Evolutionary conservation across 805 yeast species (phyloP), one percentile per base, ranked within the genome.

Genomic region (Suhomyces sp.): DNA sequence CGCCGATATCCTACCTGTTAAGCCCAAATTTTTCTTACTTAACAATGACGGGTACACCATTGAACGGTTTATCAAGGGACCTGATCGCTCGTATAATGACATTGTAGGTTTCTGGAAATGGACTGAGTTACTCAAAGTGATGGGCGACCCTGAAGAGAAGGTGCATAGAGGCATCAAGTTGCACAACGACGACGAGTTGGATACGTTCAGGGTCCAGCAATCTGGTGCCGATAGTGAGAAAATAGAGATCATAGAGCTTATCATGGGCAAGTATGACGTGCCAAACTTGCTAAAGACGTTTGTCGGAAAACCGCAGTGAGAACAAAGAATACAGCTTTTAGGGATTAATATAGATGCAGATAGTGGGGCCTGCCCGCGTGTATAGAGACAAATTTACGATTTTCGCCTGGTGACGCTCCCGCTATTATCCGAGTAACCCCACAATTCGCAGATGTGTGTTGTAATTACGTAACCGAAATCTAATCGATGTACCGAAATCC

Each of bases 1-100:
- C 55, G 73, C 76, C 17, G 37, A 25, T 4, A 19, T 33, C 22
- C 37, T 52, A 17, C 39, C 19, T 12, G 75, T 86, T 41, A 80
- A 80, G 35, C 89, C 96, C 20, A 81, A 86, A 41, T 78, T 92
- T 24, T 80, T 91, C 59, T 68, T 92, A 48, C 73, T 90, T 69
- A 92, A 92, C 71, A 92, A 92, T 69, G 79, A 80, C 52, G 97
- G 97, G 1, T 92, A 92, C 72, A 86, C 97, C 0, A 90, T 92
- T 47, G 97, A 92, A 73, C 81, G 97, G 65, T 81, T 85, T 21
- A 88, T 92, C 59, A 81, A 84, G 63, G 97, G 97, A 4, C 86
- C 89, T 25, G 72, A 79, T 24, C 81, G 89, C 64, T 68, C 79
- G 0, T 92, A 91, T 68, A 92, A 92, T 66, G 97, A 91, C 60